Conservation (phyloP, 257 asterid species). For the Nicotiana tabacum region DNA sequence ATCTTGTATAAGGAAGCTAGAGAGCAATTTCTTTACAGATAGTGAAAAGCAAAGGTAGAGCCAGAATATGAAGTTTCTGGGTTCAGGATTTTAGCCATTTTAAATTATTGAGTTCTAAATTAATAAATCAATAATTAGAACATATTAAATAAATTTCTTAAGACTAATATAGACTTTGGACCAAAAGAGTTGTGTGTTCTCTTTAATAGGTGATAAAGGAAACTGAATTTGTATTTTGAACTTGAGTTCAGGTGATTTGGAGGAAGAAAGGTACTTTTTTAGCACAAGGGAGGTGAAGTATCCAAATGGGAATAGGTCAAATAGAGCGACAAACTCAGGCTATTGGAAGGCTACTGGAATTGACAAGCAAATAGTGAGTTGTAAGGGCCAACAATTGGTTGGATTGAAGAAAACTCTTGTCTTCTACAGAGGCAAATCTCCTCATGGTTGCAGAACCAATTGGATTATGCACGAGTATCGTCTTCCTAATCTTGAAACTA, state of each 20-base stretch:
- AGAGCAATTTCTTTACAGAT: too few relatives aligned
- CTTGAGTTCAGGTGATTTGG: slow-evolving; percentile 27
- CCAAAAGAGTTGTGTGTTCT: too few relatives aligned
- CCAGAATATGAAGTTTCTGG: too few relatives aligned
- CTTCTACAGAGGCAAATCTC: slow-evolving; percentile 38
- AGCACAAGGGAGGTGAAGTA: slow-evolving; percentile 43
- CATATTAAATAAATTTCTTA: too few relatives aligned
- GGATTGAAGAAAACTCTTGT: slow-evolving; percentile 48
- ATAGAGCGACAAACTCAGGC: slow-evolving; percentile 39
- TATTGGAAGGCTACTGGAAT: slow-evolving; percentile 50
- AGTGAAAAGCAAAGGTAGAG: too few relatives aligned
- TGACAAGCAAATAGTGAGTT: slow-evolving; percentile 28
- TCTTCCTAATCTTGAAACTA: slow-evolving; percentile 15
- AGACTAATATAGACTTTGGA: too few relatives aligned
- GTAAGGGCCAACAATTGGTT: slow-evolving; percentile 11
- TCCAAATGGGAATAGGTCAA: slow-evolving; percentile 38
- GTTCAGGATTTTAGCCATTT: too few relatives aligned
- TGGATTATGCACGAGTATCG: slow-evolving; percentile 54
- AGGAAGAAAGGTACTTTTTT: slow-evolving; percentile 42
- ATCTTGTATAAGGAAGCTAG: too few relatives aligned
- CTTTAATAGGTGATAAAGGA: not conserved
- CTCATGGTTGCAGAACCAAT: slow-evolving; percentile 33
- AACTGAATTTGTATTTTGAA: too few relatives aligned
- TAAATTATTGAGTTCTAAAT: too few relatives aligned
- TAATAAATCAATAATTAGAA: too few relatives aligned